Conservation (phyloP, 441 rosid genomes). For the Pelargonium australe region DNA sequence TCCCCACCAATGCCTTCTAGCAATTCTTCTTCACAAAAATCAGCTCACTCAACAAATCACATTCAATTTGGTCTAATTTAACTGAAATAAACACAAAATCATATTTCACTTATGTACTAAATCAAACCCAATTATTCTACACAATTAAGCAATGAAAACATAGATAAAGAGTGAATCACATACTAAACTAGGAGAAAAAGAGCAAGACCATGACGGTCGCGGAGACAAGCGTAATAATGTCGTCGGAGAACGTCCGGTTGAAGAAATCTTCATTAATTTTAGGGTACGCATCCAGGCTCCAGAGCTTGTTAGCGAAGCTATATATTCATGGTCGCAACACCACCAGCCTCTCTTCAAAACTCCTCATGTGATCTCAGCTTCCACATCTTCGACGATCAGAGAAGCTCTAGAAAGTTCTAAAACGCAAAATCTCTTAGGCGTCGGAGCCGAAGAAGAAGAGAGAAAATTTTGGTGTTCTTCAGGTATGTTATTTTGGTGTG, state of each 20-base stretch:
- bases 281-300: slow-evolving; percentile 27
- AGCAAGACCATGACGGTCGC: slow-evolving; percentile 22
- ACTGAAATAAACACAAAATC: background rate
- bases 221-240: slow-evolving; percentile 25
- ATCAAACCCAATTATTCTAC: background rate
- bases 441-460: too few relatives aligned
- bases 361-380: too few relatives aligned
- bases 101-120: background rate
- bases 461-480: too few relatives aligned
- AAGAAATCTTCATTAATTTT: slow-evolving; percentile 29
- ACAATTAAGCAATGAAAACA: background rate
- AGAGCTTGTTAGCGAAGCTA: slow-evolving; percentile 16
- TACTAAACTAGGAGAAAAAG: slow-evolving; percentile 28
- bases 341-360: background rate
- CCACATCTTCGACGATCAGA: too few relatives aligned
- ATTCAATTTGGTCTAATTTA: background rate
- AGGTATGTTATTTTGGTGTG: too few relatives aligned
- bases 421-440: too few relatives aligned
- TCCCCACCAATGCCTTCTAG: too few relatives aligned
- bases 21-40: background rate
- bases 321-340: slow-evolving; percentile 17
- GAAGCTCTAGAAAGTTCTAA: too few relatives aligned
- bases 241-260: slow-evolving; percentile 29
- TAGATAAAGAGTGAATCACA: slow-evolving; percentile 3
- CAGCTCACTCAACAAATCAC: background rate